phyloP scores from a whole-genome alignment of 2,329 filamentous ascomycete species.

The Phaeosphaeriaceae sp. region DNA sequence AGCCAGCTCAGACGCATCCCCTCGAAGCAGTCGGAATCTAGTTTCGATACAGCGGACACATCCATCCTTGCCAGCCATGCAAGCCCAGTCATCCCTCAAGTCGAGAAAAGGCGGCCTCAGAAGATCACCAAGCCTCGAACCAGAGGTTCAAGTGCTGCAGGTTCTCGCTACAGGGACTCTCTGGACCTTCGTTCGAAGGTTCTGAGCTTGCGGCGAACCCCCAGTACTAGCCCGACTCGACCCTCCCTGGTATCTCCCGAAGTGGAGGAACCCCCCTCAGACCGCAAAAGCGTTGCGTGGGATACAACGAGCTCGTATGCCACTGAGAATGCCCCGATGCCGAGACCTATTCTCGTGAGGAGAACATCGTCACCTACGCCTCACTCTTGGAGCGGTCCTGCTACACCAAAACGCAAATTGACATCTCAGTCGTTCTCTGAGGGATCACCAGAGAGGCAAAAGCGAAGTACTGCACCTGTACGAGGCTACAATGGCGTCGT shows the following conservation, averaged over 20 bases:
- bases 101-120: constrained; percentile 38
- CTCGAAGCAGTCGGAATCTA: constrained; percentile 50
- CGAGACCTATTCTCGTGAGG: constrained; percentile 46
- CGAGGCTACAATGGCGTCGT: constrained; percentile 43
- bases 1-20: constrained; percentile 39
- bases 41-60: constrained; percentile 50
- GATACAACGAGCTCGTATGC: constrained; percentile 26
- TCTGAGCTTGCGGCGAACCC: constrained; percentile 15
- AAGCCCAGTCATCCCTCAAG: constrained; percentile 43
- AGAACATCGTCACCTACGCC: constrained; percentile 42
- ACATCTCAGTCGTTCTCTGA: constrained; percentile 46
- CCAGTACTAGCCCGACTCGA: constrained; percentile 13
- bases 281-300: constrained; percentile 3
- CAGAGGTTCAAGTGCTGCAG: constrained; percentile 41
- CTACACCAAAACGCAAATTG: constrained; percentile 46
- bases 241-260: not conserved
- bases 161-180: constrained; percentile 38
- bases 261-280: not conserved
- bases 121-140: constrained; percentile 47
- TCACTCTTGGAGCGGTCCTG: constrained; percentile 30
- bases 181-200: constrained; percentile 29
- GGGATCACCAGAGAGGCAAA: constrained; percentile 48
- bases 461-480: constrained; percentile 39
- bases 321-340: constrained; percentile 38
- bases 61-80: constrained; percentile 49